A percentile compares a stretch with the other conserved stretches of the same genome.
Evolutionary conservation across 2,329 filamentous ascomycete genomes (phyloP).

Genomic region (Arachnomyces sp.): DNA sequence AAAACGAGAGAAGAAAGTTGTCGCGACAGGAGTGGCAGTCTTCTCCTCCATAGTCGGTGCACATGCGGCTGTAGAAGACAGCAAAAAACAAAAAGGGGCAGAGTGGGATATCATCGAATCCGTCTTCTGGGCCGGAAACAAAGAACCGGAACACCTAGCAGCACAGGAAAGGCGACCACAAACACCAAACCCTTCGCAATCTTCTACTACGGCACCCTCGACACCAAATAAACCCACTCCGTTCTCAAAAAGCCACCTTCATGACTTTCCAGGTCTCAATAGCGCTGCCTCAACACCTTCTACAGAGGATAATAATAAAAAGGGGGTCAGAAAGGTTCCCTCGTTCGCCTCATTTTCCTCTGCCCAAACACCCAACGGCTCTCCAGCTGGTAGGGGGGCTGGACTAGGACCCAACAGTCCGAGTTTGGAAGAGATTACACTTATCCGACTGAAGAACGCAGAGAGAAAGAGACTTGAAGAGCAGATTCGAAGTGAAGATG

Average conservation of each 20-base stretch:
- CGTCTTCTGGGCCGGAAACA: conserved; percentile 48
- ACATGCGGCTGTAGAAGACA: conserved; percentile 49
- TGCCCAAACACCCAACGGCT: conserved; percentile 22
- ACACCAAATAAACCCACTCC: conserved; percentile 4
- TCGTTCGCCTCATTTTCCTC: conserved; percentile 37
- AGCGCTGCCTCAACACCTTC: conserved; percentile 9
- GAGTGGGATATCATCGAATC: conserved; percentile 46
- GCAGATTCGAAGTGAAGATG: conserved; percentile 44
- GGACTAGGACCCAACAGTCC: conserved; percentile 24
- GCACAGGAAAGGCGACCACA: conserved; percentile 19
- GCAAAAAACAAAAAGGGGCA: conserved; percentile 31
- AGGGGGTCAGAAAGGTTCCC: conserved; percentile 26
- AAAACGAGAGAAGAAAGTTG: conserved; percentile 43
- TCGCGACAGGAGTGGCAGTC: conserved; percentile 49
- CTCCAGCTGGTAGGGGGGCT: conserved; percentile 15
- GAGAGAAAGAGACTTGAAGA: conserved; percentile 48
- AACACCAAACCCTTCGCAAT: conserved; percentile 13
- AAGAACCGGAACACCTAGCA: conserved; percentile 42
- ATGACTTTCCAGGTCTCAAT: conserved; percentile 27
- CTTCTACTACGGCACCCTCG: background rate
- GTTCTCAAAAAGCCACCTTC: conserved; percentile 21
- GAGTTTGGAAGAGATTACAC: conserved; percentile 42
- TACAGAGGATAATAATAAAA: conserved; percentile 9
- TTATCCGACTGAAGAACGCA: conserved; percentile 51
- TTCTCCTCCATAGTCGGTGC: conserved; percentile 52